Evolutionary conservation across 75 land plant species (phyloP), one percentile per base, ranked within the genome.

Genomic region (Cupressus sempervirens): DNA sequence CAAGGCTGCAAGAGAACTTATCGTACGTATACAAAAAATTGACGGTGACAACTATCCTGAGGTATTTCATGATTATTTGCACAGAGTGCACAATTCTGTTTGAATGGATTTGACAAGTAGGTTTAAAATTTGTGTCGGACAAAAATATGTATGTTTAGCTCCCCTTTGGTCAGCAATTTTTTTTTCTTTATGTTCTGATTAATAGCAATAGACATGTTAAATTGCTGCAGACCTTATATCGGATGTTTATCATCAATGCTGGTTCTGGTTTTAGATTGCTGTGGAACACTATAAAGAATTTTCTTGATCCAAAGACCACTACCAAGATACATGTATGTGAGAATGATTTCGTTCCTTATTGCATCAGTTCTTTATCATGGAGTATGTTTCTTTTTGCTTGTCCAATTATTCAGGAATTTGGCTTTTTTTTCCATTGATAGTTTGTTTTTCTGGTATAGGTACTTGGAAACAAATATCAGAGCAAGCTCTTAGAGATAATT

Each of bases 201-300:
- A 83, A 83, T 80, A 54, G 74, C 15, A 26, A 43, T 79, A 79
- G 45, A 48, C 48, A 79, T 40, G 72, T 86, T 41, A 32, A 83
- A 46, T 65, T 80, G 45, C 32, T 90, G 88, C 92, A 97, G 99
- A 97, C 99, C 15, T 87, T 97, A 82, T 67, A 77, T 76, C 90
- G 90, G 54, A 96, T 97, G 98, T 96, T 93, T 83, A 96, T 96
- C 45, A 91, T 97, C 76, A 97, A 97, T 93, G 96, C 98, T 87
- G 96, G 99, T 67, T 90, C 94, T 84, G 98, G 96, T 16, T 97
- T 97, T 83, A 94, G 90, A 89, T 65, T 96, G 80, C 83, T 96
- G 6, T 97, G 99, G 98, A 94, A 86, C 85, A 91, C 95, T 3
- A 91, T 97, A 23, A 96, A 94, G 82, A 70, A 92, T 20, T 94